Base-by-base conservation (phyloP, 2,329 filamentous ascomycete genomes). In the Fusarium pseudonygamai region DNA sequence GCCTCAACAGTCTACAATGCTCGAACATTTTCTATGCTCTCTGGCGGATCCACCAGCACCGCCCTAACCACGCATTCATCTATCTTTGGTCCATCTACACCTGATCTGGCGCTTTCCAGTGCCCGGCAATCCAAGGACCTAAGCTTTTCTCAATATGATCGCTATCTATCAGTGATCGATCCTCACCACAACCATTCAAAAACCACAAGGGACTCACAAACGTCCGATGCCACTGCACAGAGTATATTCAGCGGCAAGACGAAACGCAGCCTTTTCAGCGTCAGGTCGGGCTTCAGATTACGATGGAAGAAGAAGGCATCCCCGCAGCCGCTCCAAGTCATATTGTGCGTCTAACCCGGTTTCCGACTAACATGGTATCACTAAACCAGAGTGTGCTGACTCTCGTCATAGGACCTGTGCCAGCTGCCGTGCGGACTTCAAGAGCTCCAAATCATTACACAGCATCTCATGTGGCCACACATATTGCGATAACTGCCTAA, bases 381-480 rank as follows among this genome's bases (percentile, higher is more conserved):
- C 58, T 55, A 64, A 57, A 18, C n/a, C 39, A 68, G 30, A 49
- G n/a, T 22, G 43, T 61, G 37, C 76, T 78, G 63, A 78, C 71
- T 46, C n/a, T 53, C 60, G 32, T 52, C 60, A 59, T 74, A 91
- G 89, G 67, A 86, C 85, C 24, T 91, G 89, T 72, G 84, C 87
- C 52, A 88, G 86, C 73, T 92, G 90, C 74, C 86, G 86, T 66
- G 85, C 88, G 55, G 85, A 89, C 55, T 85, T 88, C 71, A 82
- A 82, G 70, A 82, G 80, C 55, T 82, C 82, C 39, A 79, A 80
- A 37, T 74, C 80, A 9, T 77, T 89, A 34, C 85, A 87, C 67
- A 87, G 82, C 53, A 82, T 91, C 9, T 85, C 87, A 7, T 92
- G 90, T 71, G 85, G 86, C 24, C 89, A 92, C 75, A 86, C 83